These are phyloP conservation scores for Hyaloscypha bicolor DNA, from an alignment of 495 filamentous ascomycete species.

Conservation along the genomic window DNA sequence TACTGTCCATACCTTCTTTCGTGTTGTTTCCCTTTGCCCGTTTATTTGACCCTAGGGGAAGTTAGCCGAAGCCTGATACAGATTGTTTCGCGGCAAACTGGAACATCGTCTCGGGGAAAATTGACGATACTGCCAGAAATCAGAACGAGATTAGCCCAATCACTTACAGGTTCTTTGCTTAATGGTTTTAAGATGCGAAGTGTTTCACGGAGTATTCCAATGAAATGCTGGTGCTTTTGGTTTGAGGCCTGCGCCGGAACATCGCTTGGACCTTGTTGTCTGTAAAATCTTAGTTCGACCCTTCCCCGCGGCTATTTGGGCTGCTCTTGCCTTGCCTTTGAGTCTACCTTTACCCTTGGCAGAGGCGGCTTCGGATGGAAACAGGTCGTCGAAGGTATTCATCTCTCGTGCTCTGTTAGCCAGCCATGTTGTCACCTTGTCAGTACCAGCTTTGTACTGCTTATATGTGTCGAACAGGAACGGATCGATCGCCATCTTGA, in stretches of 20 bases:
- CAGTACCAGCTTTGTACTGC: neutral
- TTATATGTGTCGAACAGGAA: neutral
- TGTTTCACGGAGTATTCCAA: neutral
- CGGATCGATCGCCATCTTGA: too few relatives aligned
- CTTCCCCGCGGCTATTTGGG: neutral
- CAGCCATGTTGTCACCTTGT: neutral
- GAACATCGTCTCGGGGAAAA: too few relatives aligned
- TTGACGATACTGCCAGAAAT: too few relatives aligned
- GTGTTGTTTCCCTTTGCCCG: too few relatives aligned
- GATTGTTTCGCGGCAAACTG: neutral
- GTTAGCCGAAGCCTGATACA: too few relatives aligned
- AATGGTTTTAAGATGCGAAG: neutral
- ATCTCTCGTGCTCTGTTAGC: neutral
- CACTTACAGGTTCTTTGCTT: neutral
- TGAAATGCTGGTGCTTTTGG: neutral
- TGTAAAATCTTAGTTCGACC: neutral
- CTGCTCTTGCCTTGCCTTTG: neutral
- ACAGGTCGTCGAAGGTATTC: neutral
- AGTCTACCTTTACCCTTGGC: neutral
- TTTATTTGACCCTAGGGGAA: neutral
- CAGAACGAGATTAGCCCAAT: neutral
- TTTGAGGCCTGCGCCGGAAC: neutral
- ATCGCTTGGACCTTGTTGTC: neutral
- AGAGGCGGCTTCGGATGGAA: neutral
- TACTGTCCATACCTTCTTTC: too few relatives aligned